Conservation (phyloP, 73 alveolate genomes). For the Stentor coeruleus region DNA sequence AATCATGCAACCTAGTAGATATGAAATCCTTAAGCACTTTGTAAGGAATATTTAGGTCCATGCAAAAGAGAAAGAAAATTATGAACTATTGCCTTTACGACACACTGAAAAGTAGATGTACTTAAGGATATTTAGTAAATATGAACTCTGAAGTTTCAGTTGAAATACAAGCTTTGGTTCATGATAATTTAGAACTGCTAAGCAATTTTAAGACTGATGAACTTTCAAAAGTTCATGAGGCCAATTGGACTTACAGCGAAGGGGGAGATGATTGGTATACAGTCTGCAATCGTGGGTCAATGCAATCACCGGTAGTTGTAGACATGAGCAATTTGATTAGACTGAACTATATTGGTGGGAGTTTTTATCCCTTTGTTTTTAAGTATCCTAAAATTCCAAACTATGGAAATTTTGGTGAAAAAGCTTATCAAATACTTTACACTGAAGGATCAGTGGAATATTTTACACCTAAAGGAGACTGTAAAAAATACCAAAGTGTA, state of each 20-base stretch:
- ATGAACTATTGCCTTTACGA: too few relatives aligned
- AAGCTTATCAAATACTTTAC: neutral
- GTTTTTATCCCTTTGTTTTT: neutral
- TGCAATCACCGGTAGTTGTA: neutral
- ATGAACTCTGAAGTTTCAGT: neutral
- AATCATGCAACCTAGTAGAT: too few relatives aligned
- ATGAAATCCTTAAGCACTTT: too few relatives aligned
- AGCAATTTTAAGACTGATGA: neutral
- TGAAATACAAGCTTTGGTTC: neutral
- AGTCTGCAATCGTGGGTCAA: slow-evolving; percentile 1
- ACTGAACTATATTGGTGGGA: neutral
- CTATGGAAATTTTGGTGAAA: neutral
- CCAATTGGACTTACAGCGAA: neutral
- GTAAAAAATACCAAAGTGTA: neutral
- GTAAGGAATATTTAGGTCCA: too few relatives aligned
- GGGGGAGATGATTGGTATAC: slow-evolving; percentile 4
- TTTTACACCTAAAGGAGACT: neutral
- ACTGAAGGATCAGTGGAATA: neutral
- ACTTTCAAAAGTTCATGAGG: neutral
- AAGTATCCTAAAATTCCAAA: neutral
- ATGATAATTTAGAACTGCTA: neutral
- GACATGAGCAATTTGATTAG: neutral
- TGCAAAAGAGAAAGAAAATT: too few relatives aligned
- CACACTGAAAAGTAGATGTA: too few relatives aligned
- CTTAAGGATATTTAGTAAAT: too few relatives aligned